A percentile compares a stretch with the other conserved stretches of the same genome.
These are phyloP conservation scores for Hapsidospora chrysogenum DNA, from an alignment of 495 filamentous ascomycete species.

Conservation along the genomic window DNA sequence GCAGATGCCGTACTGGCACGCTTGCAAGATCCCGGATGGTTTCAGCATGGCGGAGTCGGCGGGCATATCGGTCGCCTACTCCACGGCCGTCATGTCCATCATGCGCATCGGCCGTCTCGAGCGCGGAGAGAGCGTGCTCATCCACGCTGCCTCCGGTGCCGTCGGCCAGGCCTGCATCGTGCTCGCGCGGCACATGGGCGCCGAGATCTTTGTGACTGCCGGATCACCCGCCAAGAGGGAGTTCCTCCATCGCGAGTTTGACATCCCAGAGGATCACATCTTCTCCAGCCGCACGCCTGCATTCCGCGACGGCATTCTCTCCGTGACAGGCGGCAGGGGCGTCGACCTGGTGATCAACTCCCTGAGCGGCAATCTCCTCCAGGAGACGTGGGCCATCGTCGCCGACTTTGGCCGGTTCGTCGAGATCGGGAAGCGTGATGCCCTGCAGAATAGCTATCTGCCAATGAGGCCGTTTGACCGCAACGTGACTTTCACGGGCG, in stretches of 20 bases:
- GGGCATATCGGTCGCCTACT: slow-evolving; percentile 32
- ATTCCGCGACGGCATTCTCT: slow-evolving; percentile 22
- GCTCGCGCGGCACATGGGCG: slow-evolving; percentile 23
- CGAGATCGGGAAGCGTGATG: slow-evolving; percentile 29
- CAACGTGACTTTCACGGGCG: slow-evolving; percentile 22
- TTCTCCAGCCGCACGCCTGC: slow-evolving; percentile 17
- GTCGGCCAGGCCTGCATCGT: slow-evolving; percentile 34
- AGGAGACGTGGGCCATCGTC: slow-evolving; percentile 28
- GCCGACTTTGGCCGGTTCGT: slow-evolving; percentile 33
- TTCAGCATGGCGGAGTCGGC: slow-evolving; percentile 18
- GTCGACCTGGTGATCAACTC: slow-evolving; percentile 36
- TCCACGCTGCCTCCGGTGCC: slow-evolving; percentile 30
- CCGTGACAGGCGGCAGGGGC: slow-evolving; percentile 23
- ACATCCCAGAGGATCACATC: slow-evolving; percentile 26
- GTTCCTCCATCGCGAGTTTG: slow-evolving; percentile 14
- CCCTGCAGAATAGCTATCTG: slow-evolving; percentile 9
- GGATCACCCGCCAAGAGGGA: slow-evolving; percentile 15
- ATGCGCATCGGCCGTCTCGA: slow-evolving; percentile 10
- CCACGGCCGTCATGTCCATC: slow-evolving; percentile 34
- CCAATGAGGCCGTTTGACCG: slow-evolving; percentile 23
- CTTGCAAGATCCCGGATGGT: slow-evolving; percentile 13
- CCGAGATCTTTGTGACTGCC: slow-evolving; percentile 29
- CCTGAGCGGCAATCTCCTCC: slow-evolving; percentile 30
- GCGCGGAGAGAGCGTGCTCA: slow-evolving; percentile 28
- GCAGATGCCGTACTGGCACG: no score